These are phyloP conservation scores for Beauveria sp. DNA, from an alignment of 2,329 filamentous ascomycete species.

Conservation along the genomic window DNA sequence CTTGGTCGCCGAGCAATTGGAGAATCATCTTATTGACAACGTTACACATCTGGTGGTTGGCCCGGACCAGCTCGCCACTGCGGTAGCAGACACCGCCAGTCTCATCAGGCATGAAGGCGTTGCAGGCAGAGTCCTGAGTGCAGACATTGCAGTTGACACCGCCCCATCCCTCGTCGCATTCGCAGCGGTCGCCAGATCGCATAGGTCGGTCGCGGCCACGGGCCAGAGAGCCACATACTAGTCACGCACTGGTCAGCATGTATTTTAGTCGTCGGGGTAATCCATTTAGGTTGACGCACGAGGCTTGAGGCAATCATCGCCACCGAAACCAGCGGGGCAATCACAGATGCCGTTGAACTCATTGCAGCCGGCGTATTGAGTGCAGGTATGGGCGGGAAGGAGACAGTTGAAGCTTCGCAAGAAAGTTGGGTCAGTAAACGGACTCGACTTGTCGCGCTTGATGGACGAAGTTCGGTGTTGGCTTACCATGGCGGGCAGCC, in stretches of 20 bases:
- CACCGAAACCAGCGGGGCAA: constrained; percentile 87
- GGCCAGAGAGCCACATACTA: constrained; percentile 78
- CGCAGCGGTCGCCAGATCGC: constrained; percentile 62
- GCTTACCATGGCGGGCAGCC: constrained; percentile 71
- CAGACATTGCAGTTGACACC: constrained; percentile 99
- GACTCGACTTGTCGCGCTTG: constrained; percentile 20
- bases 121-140: constrained; percentile 72
- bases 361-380: constrained; percentile 85
- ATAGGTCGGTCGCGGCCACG: constrained; percentile 73
- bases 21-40: constrained; percentile 95
- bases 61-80: constrained; percentile 80
- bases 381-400: constrained; percentile 82
- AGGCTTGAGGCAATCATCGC: constrained; percentile 85
- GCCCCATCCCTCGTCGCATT: constrained; percentile 88
- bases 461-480: not conserved
- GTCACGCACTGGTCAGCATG: not conserved
- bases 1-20: constrained; percentile 73
- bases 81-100: constrained; percentile 87
- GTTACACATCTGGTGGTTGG: constrained; percentile 97
- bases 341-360: constrained; percentile 85
- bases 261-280: not conserved
- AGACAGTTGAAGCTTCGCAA: constrained; percentile 86
- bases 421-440: not conserved
- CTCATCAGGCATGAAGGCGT: constrained; percentile 76
- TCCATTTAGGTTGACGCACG: constrained; percentile 34